Conservation (phyloP, 1,139 yeast genomes). For the Nakaseomyces glabratus region DNA sequence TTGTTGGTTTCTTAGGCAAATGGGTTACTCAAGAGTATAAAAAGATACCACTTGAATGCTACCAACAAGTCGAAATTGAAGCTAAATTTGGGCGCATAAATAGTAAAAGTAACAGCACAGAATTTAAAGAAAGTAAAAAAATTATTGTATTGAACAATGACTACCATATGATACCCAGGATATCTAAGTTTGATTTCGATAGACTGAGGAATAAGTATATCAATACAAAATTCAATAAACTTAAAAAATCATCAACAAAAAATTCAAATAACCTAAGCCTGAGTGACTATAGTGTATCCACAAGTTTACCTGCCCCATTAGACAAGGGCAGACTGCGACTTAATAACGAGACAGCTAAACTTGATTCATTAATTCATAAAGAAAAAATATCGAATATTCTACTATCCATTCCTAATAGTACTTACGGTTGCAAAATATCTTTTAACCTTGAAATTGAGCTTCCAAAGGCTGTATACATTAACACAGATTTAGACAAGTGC, state of each 20-base stretch:
- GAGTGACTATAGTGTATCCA: too few species aligned
- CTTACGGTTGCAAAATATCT: constrained; percentile 1
- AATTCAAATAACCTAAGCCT: too few species aligned
- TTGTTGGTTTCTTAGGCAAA: background rate
- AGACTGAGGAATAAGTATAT: too few species aligned
- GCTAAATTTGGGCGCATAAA: background rate
- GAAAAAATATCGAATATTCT: constrained; percentile 1
- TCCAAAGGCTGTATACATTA: constrained; percentile 1
- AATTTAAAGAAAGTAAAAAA: background rate
- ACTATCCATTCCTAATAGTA: constrained; percentile 1
- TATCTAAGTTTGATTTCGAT: too few species aligned
- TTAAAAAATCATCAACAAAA: too few species aligned
- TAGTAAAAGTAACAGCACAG: background rate
- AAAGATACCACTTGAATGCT: background rate
- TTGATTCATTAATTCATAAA: background rate
- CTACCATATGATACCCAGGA: background rate
- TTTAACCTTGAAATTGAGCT: background rate
- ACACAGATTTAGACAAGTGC: background rate
- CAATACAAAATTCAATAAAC: too few species aligned
- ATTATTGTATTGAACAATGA: background rate
- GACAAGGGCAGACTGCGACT: background rate
- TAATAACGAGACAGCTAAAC: background rate
- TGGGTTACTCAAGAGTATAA: background rate
- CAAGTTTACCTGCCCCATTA: background rate
- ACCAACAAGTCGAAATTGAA: background rate